phyloP scores from a whole-genome alignment of 768 basidiomycete genomes.

The Naganishia vaughanmartiniae region DNA sequence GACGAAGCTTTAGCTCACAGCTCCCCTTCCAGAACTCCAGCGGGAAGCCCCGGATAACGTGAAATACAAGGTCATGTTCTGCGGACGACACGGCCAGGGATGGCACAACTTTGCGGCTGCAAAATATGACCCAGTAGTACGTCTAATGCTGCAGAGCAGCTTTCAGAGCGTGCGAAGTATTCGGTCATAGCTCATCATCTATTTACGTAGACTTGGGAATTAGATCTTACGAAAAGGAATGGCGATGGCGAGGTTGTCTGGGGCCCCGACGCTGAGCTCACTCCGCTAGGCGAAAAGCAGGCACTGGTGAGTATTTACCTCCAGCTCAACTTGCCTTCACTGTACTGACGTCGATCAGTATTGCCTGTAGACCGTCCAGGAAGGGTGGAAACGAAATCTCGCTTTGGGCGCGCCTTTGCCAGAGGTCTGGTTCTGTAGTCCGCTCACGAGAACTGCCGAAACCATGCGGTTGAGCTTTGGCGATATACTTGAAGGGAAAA shows the following conservation, averaged over 20 bases:
- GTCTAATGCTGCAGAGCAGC: slow-evolving; percentile 21
- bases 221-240: slow-evolving; percentile 40
- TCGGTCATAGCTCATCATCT: background rate
- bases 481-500: slow-evolving; percentile 40
- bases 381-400: slow-evolving; percentile 32
- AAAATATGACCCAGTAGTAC: slow-evolving; percentile 45
- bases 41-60: slow-evolving; percentile 39
- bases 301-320: slow-evolving; percentile 39
- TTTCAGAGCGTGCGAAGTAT: too few relatives aligned
- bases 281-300: slow-evolving; percentile 44
- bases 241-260: slow-evolving; percentile 46
- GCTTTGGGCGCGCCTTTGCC: slow-evolving; percentile 28
- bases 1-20: background rate
- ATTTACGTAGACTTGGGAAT: slow-evolving; percentile 46
- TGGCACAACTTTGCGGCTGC: slow-evolving; percentile 46
- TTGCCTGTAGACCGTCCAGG: slow-evolving; percentile 16
- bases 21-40: slow-evolving; percentile 16
- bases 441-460: slow-evolving; percentile 46
- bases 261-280: slow-evolving; percentile 50
- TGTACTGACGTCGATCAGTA: background rate
- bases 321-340: background rate
- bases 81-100: slow-evolving; percentile 50
- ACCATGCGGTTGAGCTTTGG: slow-evolving; percentile 47
- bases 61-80: slow-evolving; percentile 48
- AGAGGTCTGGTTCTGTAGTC: slow-evolving; percentile 40